Percentiles rank a stretch among this genome's conserved stretches.
Conservation (phyloP, 139 green algal genomes). For the Volvox reticuliferus region DNA sequence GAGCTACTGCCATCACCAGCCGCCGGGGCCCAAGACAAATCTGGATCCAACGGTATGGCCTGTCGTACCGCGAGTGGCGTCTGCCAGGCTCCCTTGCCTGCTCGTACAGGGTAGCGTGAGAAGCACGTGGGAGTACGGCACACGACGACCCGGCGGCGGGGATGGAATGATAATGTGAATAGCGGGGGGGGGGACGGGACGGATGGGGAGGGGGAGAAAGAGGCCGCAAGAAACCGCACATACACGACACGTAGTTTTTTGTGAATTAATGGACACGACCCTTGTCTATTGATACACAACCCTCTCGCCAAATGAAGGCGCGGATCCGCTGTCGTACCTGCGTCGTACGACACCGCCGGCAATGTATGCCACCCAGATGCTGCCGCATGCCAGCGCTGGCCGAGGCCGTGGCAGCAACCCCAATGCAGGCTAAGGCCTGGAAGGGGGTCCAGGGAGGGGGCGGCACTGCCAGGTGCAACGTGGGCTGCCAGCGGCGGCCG, state of each 20-base stretch:
- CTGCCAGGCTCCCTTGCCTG: conserved; percentile 41
- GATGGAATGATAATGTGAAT: no score
- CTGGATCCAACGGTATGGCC: not conserved
- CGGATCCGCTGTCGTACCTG: not conserved
- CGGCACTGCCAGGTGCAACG: conserved; percentile 2
- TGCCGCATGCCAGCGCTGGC: not conserved
- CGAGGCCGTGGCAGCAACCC: conserved; percentile 13
- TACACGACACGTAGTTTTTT: no score
- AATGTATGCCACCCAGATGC: conserved; percentile 25
- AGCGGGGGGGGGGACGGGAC: no score
- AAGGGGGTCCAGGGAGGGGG: conserved; percentile 10
- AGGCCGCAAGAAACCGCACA: no score
- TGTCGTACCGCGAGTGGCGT: conserved; percentile 24
- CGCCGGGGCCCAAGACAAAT: no score
- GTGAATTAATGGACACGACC: no score
- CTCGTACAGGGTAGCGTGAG: not conserved
- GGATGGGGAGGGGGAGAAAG: no score
- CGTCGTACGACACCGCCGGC: conserved; percentile 40
- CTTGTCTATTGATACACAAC: no score
- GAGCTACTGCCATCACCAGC: not conserved
- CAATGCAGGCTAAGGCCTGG: conserved; percentile 22
- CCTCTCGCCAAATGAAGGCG: no score
- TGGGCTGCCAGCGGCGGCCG: no score
- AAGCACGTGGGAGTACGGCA: no score
- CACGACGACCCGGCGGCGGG: no score